Percentiles rank a stretch among this genome's conserved stretches.
Conservation (phyloP, 768 basidiomycete genomes). For the Paxillus ammoniavirescens region DNA sequence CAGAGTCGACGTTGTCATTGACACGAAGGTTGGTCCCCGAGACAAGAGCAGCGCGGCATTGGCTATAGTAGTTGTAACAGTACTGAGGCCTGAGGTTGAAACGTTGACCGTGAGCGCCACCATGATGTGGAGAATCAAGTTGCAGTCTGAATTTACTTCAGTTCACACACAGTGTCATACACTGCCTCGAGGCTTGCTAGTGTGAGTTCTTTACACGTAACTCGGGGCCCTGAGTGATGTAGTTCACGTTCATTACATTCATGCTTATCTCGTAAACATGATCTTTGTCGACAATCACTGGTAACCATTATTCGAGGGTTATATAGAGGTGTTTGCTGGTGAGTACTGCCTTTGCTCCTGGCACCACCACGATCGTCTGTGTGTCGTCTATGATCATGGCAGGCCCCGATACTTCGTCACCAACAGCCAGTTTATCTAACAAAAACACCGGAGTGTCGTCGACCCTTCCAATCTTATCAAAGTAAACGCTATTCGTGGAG, state of each 20-base stretch:
- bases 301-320: constrained; percentile 37
- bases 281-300: not conserved
- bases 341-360: constrained; percentile 63
- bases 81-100: too few species aligned
- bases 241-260: not conserved
- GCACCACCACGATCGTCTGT: constrained; percentile 89
- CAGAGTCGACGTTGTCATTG: too few species aligned
- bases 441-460: constrained; percentile 78
- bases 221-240: not conserved
- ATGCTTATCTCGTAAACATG: not conserved
- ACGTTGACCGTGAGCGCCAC: too few species aligned
- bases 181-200: too few species aligned
- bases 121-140: too few species aligned
- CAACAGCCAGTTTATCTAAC: constrained; percentile 61
- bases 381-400: constrained; percentile 95
- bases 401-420: constrained; percentile 77
- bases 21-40: too few species aligned
- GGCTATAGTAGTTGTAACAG: too few species aligned
- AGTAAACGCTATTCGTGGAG: constrained; percentile 69
- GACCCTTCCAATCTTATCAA: constrained; percentile 75
- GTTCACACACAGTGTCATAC: too few species aligned
- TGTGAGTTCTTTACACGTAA: too few species aligned
- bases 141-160: too few species aligned
- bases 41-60: too few species aligned
- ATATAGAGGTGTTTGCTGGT: constrained; percentile 68